Percentiles rank a stretch among this genome's conserved stretches.
These are phyloP conservation scores for Yamadazyma nakazawae DNA, from an alignment of 805 yeast species.

Conservation along the genomic window DNA sequence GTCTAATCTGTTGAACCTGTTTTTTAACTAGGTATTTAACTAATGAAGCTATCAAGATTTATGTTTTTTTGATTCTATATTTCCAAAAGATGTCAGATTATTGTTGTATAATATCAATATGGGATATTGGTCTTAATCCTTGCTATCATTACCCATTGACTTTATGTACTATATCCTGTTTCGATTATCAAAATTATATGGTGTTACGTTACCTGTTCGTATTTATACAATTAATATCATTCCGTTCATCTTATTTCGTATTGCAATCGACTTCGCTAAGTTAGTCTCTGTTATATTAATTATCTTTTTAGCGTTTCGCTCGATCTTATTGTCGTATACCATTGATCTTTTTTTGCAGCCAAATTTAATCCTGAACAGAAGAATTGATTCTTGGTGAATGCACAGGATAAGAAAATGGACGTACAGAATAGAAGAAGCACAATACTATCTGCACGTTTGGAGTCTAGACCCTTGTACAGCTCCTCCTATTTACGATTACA, in stretches of 20 bases:
- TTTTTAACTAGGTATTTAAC: not conserved
- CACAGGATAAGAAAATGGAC: no score
- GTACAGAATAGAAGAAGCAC: no score
- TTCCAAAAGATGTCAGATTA: not conserved
- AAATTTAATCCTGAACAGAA: no score
- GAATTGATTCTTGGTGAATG: no score
- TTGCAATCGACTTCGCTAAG: not conserved
- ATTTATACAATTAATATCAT: not conserved
- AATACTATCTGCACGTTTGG: no score
- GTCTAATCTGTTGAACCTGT: not conserved
- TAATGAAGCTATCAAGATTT: not conserved
- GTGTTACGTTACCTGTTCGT: not conserved
- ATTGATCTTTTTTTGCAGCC: no score
- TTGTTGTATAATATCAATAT: constrained; percentile 1
- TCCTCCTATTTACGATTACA: no score
- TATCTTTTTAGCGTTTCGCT: no score
- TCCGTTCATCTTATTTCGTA: not conserved
- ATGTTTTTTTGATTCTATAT: not conserved
- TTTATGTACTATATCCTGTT: constrained; percentile 1
- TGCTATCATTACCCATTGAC: not conserved
- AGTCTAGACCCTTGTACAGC: no score
- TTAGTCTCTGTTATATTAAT: no score
- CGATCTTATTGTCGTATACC: no score
- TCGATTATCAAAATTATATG: not conserved
- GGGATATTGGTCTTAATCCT: not conserved